A percentile compares a stretch with the other conserved stretches of the same genome.
Conservation (phyloP, 2,329 filamentous ascomycete genomes). For the Parasarocladium wereldwijsianum region DNA sequence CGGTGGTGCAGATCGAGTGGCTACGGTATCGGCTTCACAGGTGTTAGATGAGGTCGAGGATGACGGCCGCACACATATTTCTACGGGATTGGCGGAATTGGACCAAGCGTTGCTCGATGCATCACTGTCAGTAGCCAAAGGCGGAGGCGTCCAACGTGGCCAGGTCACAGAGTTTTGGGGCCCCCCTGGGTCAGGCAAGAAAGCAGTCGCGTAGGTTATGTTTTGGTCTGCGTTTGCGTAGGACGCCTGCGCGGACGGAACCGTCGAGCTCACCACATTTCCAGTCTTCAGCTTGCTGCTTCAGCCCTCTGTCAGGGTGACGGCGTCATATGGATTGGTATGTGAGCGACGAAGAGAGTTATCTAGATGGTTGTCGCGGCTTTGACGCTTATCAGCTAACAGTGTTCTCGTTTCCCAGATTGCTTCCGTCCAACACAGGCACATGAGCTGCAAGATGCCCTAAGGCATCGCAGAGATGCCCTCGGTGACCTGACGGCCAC, state of each 20-base stretch:
- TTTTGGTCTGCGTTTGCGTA: slow-evolving; percentile 8
- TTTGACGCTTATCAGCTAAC: slow-evolving; percentile 4
- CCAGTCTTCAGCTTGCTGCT: slow-evolving; percentile 55
- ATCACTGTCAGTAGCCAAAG: slow-evolving; percentile 6
- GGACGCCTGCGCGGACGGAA: too few relatives aligned
- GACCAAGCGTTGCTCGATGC: slow-evolving; percentile 27
- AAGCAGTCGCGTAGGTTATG: slow-evolving; percentile 54
- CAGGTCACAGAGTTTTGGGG: slow-evolving; percentile 82
- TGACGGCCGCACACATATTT: slow-evolving; percentile 32
- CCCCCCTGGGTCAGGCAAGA: slow-evolving; percentile 76
- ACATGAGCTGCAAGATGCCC: too few relatives aligned
- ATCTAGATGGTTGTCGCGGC: neutral
- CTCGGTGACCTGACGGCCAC: too few relatives aligned
- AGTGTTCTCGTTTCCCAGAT: slow-evolving; percentile 21
- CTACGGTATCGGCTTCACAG: slow-evolving; percentile 63
- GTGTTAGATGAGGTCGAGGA: slow-evolving; percentile 47
- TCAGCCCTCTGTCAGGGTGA: slow-evolving; percentile 45
- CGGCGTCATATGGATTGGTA: slow-evolving; percentile 72
- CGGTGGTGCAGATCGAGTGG: slow-evolving; percentile 52
- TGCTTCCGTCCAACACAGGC: slow-evolving; percentile 35
- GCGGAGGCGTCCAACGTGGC: slow-evolving; percentile 54
- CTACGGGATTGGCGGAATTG: slow-evolving; percentile 39
- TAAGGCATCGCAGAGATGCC: too few relatives aligned
- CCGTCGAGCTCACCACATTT: too few relatives aligned
- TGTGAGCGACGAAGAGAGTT: slow-evolving; percentile 23